Conservation (phyloP, 345 rosid species). For the Erysimum cheiranthoides region DNA sequence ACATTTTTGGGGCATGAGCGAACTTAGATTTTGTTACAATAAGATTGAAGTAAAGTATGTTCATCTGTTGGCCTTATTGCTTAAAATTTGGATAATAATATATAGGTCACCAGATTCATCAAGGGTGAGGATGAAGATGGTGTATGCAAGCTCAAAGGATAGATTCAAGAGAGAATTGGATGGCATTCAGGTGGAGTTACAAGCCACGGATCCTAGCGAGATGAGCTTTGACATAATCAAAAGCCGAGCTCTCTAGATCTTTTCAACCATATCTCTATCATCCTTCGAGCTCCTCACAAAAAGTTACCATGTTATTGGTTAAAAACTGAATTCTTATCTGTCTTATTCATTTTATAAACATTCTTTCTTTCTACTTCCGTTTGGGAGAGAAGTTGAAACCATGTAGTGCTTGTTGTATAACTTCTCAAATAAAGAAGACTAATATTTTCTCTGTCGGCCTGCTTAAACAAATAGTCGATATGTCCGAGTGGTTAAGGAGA, state of each 20-base stretch:
- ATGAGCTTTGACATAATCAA: conserved; percentile 71
- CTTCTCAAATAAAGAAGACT: not conserved
- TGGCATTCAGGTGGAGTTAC: conserved; percentile 74
- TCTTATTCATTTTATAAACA: conserved; percentile 19
- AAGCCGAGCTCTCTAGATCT: conserved; percentile 53
- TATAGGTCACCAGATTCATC: conserved; percentile 70
- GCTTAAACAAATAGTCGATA: conserved; percentile 54
- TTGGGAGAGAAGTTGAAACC: conserved; percentile 13
- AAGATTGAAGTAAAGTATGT: no score
- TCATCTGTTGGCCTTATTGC: no score
- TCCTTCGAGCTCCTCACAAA: not conserved
- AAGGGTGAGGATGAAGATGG: conserved; percentile 76
- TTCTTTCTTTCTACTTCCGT: not conserved
- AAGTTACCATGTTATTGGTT: conserved; percentile 20
- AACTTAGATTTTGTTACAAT: no score
- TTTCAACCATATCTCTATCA: conserved; percentile 5
- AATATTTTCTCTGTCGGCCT: not conserved
- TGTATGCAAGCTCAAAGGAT: conserved; percentile 77
- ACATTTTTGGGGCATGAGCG: no score
- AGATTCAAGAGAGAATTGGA: conserved; percentile 78
- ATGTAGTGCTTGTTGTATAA: conserved; percentile 14
- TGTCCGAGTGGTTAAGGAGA: conserved; percentile 99
- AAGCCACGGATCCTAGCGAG: conserved; percentile 82
- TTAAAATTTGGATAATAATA: conserved; percentile 6
- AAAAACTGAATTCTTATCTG: not conserved